phyloP scores from a whole-genome alignment of 176 grass and related monocot species.

The Thinopyrum elongatum region DNA sequence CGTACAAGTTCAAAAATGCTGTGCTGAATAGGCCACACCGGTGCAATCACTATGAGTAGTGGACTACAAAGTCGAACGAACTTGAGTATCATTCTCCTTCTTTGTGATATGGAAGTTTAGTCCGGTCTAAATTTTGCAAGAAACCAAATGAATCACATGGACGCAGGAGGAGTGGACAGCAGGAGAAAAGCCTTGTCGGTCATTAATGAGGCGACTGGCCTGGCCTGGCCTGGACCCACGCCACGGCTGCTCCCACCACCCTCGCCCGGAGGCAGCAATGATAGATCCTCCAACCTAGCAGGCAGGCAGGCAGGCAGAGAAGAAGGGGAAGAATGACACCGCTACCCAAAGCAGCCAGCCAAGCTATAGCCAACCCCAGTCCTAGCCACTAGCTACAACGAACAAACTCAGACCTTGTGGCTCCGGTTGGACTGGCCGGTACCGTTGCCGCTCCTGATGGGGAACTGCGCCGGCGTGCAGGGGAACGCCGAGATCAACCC shows the following conservation, averaged over 20 bases:
- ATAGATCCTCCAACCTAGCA: conserved; percentile 33
- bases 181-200: neutral
- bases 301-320: neutral
- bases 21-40: neutral
- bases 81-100: neutral
- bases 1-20: neutral
- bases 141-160: conserved; percentile 10
- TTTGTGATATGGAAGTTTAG: neutral
- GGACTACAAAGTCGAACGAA: neutral
- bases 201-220: conserved; percentile 30
- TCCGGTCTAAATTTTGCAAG: neutral
- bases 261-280: conserved; percentile 40
- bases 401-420: neutral
- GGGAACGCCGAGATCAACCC: conserved; percentile 79
- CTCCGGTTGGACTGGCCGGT: neutral
- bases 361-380: neutral
- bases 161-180: neutral
- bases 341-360: neutral
- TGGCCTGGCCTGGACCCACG: conserved; percentile 29
- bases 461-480: conserved; percentile 61
- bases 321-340: conserved; percentile 6
- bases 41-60: neutral
- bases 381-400: neutral
- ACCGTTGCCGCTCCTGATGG: conserved; percentile 41
- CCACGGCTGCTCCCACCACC: conserved; percentile 27